Evolutionary conservation across 2,329 filamentous ascomycete genomes (phyloP), one percentile per base, ranked within the genome.

Genomic region (Atkinsonella texensis): DNA sequence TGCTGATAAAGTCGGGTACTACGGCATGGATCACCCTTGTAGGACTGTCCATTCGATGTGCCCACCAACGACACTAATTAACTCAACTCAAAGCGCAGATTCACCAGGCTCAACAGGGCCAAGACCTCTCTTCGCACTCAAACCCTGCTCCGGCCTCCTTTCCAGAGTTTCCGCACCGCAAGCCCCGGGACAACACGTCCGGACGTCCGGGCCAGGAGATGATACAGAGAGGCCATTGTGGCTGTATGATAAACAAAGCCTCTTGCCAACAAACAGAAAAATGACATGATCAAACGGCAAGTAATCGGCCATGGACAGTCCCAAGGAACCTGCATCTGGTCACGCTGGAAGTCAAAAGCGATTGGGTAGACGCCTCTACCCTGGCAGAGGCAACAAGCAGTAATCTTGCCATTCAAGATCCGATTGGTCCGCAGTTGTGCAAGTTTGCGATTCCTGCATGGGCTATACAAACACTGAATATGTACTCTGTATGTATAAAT

Each of bases 201-300:
- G 81, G 82, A 23, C 59, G 65, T 87, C 2, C 85, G 84, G 59
- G 75, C 81, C 0, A 82, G 87, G 65, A 83, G 79, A 62, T 84
- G 87, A 28, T 5, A 28, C 4, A 8, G 7, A 79, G 83, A 32
- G 85, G 85, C 6, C 79, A 81, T 54, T 88, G 86, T 59, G 84
- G 81, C 0, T 82, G 83, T 0, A 74, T 75, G 0, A 83, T 86
- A 58, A 76, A 79, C 15, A 67, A 68, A 2, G 67, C 74, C 53
- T 78, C 75, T 68, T 74, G 28, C 20, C 20, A 23, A 4, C 28
- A 28, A 84, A 60, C 63, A 77, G 52, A 81, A 87, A 64, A 89
- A 88, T 55, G 63, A 70, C n/a, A 71, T 70, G 54, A 64, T 68
- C 52, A 1, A 59, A 62, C 41, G 63, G 64, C 12, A 62, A 28